phyloP scores from a whole-genome alignment of 345 rosid species.

The Litchi chinensis region DNA sequence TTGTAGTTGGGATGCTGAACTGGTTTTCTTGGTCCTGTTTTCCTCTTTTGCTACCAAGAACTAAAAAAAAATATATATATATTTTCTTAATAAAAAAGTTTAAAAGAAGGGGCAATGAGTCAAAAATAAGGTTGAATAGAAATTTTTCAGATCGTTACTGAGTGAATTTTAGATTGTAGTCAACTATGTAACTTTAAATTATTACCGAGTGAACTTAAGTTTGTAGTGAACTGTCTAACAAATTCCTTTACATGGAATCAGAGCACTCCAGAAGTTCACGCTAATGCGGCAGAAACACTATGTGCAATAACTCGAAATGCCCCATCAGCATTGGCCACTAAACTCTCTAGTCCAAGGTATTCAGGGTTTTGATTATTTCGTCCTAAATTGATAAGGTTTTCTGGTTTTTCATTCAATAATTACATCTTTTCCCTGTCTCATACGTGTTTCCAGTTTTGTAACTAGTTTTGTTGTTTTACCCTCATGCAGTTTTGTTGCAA shows the following conservation, averaged over 20 bases:
- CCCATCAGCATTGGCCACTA: constrained; percentile 87
- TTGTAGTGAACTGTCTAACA: constrained; percentile 20
- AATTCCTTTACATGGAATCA: constrained; percentile 38
- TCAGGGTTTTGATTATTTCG: constrained; percentile 23
- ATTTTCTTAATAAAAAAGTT: background rate
- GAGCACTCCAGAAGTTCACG: constrained; percentile 88
- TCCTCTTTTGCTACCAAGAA: background rate
- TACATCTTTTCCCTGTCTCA: background rate
- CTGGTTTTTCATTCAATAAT: background rate
- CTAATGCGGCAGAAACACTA: constrained; percentile 92
- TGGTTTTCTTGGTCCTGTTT: background rate
- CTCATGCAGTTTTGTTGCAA: constrained; percentile 74
- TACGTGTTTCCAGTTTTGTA: constrained; percentile 3
- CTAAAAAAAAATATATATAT: background rate
- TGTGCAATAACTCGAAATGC: constrained; percentile 92
- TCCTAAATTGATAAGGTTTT: background rate
- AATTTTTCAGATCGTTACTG: background rate
- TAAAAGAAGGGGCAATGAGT: background rate
- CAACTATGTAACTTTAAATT: background rate
- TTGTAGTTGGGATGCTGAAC: background rate
- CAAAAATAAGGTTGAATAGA: background rate
- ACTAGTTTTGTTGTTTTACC: constrained; percentile 16
- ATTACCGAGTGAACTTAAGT: background rate
- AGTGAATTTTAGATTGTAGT: background rate
- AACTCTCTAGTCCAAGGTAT: constrained; percentile 90